These are phyloP conservation scores for Akebia trifoliata DNA, from an alignment of 164 flowering plant species.

Conservation along the genomic window DNA sequence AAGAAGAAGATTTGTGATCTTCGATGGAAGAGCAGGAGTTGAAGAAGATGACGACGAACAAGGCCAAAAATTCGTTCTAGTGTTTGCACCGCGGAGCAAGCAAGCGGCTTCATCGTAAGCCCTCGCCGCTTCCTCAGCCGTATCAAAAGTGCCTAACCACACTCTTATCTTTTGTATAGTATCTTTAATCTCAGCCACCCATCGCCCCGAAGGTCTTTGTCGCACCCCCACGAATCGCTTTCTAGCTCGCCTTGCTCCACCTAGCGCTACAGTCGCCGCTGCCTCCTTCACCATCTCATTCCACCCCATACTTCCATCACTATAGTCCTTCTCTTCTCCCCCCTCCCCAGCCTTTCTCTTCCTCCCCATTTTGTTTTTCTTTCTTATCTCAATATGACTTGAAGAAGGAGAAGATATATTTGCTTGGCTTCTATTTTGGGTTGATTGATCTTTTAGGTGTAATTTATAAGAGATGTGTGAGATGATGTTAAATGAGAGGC, in stretches of 20 bases:
- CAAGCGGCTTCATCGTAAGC: conserved; percentile 46
- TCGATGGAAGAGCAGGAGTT: conserved; percentile 33
- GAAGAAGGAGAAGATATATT: background rate
- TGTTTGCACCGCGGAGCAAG: conserved; percentile 39
- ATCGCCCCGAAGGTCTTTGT: conserved; percentile 43
- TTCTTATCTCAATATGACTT: background rate
- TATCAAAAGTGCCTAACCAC: conserved; percentile 43
- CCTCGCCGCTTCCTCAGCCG: too few species aligned
- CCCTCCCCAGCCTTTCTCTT: conserved; percentile 22
- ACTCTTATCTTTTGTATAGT: conserved; percentile 44
- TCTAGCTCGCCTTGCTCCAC: conserved; percentile 20
- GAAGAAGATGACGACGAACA: conserved; percentile 16
- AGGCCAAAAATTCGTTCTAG: conserved; percentile 39
- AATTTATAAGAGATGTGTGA: too few species aligned
- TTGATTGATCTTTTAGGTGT: too few species aligned
- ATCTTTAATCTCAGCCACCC: too few species aligned
- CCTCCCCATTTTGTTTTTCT: conserved; percentile 15
- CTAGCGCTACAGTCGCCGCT: conserved; percentile 8
- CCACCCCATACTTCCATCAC: conserved; percentile 8
- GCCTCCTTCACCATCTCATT: conserved; percentile 21
- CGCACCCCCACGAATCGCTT: conserved; percentile 39
- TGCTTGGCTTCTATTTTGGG: too few species aligned
- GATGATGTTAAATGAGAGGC: too few species aligned
- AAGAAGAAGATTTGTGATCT: conserved; percentile 34
- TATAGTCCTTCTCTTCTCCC: background rate